Conservation (phyloP, 1,284 basidiomycete species). For the Trichosporon asahii region DNA sequence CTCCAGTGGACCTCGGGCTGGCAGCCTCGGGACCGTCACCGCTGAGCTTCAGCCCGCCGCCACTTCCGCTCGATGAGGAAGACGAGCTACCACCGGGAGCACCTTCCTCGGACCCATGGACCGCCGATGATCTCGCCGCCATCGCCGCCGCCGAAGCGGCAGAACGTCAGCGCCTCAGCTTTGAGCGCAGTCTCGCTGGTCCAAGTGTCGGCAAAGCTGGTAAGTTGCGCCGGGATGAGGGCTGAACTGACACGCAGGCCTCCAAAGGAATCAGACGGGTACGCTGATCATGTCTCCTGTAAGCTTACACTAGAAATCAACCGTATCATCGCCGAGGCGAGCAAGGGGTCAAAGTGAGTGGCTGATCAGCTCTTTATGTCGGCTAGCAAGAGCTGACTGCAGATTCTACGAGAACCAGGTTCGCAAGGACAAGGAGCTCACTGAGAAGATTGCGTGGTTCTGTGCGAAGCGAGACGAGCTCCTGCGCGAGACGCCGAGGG, state of each 20-base stretch:
- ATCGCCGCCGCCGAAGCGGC: slow-evolving; percentile 18
- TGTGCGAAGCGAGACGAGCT: slow-evolving; percentile 48
- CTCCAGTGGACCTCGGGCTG: neutral
- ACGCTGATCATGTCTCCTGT: neutral
- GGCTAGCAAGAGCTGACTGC: slow-evolving; percentile 8
- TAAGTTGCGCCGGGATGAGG: slow-evolving; percentile 17
- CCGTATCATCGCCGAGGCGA: slow-evolving; percentile 51
- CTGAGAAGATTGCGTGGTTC: slow-evolving; percentile 48
- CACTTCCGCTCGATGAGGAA: neutral
- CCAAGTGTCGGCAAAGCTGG: slow-evolving; percentile 52
- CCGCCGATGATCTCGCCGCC: slow-evolving; percentile 9
- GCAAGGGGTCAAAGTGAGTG: slow-evolving; percentile 49
- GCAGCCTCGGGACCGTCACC: neutral
- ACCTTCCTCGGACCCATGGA: neutral
- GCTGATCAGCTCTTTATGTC: neutral
- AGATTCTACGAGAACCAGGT: slow-evolving; percentile 50
- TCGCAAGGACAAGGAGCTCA: slow-evolving; percentile 48
- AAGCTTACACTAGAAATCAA: slow-evolving; percentile 41
- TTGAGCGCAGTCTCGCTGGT: slow-evolving; percentile 50
- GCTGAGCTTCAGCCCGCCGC: neutral
- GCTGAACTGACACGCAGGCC: slow-evolving; percentile 28
- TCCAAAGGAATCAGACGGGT: slow-evolving; percentile 49
- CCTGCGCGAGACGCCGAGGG: slow-evolving; percentile 33
- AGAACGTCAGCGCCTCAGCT: slow-evolving; percentile 36
- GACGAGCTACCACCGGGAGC: neutral